Evolutionary conservation across 179 eudicot genomes (phyloP).

Genomic region (Spinacia oleracea): DNA sequence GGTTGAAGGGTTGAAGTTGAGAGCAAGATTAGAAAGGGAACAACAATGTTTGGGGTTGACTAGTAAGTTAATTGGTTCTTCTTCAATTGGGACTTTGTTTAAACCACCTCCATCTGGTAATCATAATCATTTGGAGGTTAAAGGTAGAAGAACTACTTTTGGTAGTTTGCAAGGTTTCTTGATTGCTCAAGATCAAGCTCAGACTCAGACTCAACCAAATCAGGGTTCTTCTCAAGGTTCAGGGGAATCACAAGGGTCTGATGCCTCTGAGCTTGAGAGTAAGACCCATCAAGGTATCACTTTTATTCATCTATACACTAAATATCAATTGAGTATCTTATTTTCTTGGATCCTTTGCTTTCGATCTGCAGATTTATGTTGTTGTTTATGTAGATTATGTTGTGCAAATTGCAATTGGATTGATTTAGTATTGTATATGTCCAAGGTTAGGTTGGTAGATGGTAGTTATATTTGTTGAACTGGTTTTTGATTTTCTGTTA

Average conservation of each 20-base stretch:
- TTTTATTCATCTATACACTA: too few relatives aligned
- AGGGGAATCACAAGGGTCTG: constrained; percentile 71
- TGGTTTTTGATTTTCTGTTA: constrained; percentile 11
- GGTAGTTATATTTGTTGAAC: too few relatives aligned
- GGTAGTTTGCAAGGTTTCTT: constrained; percentile 54
- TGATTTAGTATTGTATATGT: background rate
- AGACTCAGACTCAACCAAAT: constrained; percentile 26
- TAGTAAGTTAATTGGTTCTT: constrained; percentile 39
- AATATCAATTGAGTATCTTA: background rate
- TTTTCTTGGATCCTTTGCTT: too few relatives aligned
- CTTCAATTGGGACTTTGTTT: constrained; percentile 32
- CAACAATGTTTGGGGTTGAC: constrained; percentile 37
- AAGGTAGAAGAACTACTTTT: constrained; percentile 40
- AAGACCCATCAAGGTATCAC: constrained; percentile 62
- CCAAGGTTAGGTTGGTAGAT: background rate
- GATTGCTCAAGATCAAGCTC: constrained; percentile 35
- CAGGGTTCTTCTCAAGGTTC: constrained; percentile 56
- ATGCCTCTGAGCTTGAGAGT: constrained; percentile 62
- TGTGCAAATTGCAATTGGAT: background rate
- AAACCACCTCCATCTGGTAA: constrained; percentile 18
- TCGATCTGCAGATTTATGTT: background rate
- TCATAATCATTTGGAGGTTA: constrained; percentile 26
- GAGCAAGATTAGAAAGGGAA: constrained; percentile 46
- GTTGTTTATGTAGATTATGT: background rate
- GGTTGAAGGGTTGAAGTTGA: constrained; percentile 34